phyloP scores from a whole-genome alignment of 2,329 filamentous ascomycete genomes.

The Fusarium graminum region DNA sequence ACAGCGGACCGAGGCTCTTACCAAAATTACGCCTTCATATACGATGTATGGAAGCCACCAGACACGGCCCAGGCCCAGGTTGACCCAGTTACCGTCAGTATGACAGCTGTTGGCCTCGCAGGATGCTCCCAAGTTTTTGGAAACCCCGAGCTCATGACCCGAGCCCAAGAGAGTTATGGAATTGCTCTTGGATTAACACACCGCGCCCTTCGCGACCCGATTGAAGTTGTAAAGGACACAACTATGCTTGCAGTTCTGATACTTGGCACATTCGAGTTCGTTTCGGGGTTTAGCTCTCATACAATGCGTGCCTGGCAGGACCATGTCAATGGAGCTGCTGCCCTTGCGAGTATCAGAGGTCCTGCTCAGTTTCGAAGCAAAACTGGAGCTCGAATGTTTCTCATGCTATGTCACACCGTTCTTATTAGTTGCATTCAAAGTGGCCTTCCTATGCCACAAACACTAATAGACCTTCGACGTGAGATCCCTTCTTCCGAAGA shows the following conservation, averaged over 20 bases:
- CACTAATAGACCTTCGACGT: constrained; percentile 61
- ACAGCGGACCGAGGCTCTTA: constrained; percentile 61
- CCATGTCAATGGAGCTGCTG: constrained; percentile 66
- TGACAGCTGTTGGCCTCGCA: constrained; percentile 67
- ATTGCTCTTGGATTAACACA: constrained; percentile 66
- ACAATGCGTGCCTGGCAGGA: constrained; percentile 66
- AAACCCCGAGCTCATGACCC: constrained; percentile 59
- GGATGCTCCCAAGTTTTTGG: constrained; percentile 63
- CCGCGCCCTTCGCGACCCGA: constrained; percentile 60
- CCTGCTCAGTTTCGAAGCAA: constrained; percentile 60
- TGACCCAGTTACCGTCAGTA: constrained; percentile 64
- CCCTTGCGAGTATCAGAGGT: constrained; percentile 64
- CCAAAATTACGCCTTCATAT: constrained; percentile 67
- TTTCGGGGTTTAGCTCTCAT: constrained; percentile 61
- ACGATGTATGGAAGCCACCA: constrained; percentile 64
- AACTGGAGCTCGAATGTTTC: constrained; percentile 65
- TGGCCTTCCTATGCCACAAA: constrained; percentile 62
- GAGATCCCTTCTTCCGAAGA: constrained; percentile 56
- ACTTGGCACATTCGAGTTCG: constrained; percentile 67
- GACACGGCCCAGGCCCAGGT: constrained; percentile 51
- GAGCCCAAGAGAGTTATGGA: constrained; percentile 65
- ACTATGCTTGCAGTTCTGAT: constrained; percentile 68
- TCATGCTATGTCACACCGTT: constrained; percentile 65
- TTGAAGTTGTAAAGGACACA: constrained; percentile 60
- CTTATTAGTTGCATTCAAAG: constrained; percentile 66